Base-by-base conservation (phyloP, 371 early-diverging fungal species). In the Mucor velutinosus region DNA sequence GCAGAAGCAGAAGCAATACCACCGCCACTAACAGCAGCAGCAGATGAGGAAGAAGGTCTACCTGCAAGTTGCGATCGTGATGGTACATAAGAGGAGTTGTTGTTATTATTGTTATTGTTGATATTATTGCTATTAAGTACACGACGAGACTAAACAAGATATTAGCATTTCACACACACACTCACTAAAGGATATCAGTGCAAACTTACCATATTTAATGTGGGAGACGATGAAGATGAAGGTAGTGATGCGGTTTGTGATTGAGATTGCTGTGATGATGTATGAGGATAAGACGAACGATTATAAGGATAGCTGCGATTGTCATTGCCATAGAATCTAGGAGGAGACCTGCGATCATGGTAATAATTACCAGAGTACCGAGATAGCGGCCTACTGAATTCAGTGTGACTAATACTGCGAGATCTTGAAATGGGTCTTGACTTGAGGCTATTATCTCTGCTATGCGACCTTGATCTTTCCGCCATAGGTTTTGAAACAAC, bases 351-450 rank as follows among this genome's bases (percentile, higher is more conserved):
- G 27, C 39, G 63, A 41, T 39, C 61, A 73, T 66, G 49, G 45
- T 53, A 32, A 53, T 69, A 47, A 62, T 62, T 51, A 37, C 37
- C 37, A 37, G 37, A 19, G 45, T 45, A 72, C 60, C 73, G 73
- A 64, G 73, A 66, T 55, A 59, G 43, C 60, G 66, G 72, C 61
- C 69, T 59, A 60, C 41, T 62, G 61, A 55, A 61, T 41, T 69
- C 70, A 64, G 32, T 59, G 55, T 63, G 65, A 58, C 67, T 72
- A 32, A 68, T 67, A 55, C 72, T 72, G 33, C 72, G 72, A 68
- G 72, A 72, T 64, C 72, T 57, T 39, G 43, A 49, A 45, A 67
- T 62, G 51, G 67, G 58, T 57, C 67, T 69, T 69, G 59, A 41
- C 12, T 59, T 64, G 64, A 45, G 7, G 35, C 59, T 45, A 45